A percentile compares a stretch with the other conserved stretches of the same genome.
These are phyloP conservation scores for Hydrangea macrophylla DNA, from an alignment of 148 eudicot genomes.

Conservation along the genomic window DNA sequence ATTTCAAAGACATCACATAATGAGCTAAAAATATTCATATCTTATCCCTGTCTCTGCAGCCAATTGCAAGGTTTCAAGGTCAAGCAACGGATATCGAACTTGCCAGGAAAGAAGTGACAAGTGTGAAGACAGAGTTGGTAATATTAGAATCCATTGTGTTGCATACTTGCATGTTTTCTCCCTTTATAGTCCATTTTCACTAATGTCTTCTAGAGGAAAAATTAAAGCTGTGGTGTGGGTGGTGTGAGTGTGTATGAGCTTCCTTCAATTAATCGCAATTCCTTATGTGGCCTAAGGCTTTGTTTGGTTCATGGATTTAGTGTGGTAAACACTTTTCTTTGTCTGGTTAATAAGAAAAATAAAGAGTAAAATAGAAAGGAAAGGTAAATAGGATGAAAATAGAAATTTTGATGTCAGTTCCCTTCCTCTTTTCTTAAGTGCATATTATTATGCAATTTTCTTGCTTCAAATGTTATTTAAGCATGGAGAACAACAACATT, in stretches of 20 bases:
- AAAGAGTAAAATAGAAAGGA: too few species aligned
- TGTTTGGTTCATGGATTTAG: too few species aligned
- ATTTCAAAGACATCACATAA: constrained; percentile 5
- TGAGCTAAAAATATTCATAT: neutral
- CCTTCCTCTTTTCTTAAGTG: too few species aligned
- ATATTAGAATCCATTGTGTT: constrained; percentile 14
- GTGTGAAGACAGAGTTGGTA: constrained; percentile 82
- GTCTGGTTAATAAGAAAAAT: too few species aligned
- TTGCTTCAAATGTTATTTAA: too few species aligned
- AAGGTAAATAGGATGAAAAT: too few species aligned
- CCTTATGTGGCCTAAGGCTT: too few species aligned
- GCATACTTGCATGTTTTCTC: neutral
- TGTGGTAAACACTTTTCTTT: too few species aligned
- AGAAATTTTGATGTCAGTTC: too few species aligned
- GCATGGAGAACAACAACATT: too few species aligned
- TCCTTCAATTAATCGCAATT: too few species aligned
- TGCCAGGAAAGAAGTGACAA: constrained; percentile 65
- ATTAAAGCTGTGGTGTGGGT: neutral
- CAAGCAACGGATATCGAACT: constrained; percentile 79
- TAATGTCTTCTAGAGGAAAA: neutral
- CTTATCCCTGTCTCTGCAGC: constrained; percentile 47
- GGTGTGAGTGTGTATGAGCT: neutral
- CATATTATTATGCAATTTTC: too few species aligned
- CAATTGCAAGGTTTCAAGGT: constrained; percentile 86
- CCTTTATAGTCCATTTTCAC: neutral